Base-by-base conservation (phyloP, 1,284 basidiomycete species). In the Testicularia cyperi region DNA sequence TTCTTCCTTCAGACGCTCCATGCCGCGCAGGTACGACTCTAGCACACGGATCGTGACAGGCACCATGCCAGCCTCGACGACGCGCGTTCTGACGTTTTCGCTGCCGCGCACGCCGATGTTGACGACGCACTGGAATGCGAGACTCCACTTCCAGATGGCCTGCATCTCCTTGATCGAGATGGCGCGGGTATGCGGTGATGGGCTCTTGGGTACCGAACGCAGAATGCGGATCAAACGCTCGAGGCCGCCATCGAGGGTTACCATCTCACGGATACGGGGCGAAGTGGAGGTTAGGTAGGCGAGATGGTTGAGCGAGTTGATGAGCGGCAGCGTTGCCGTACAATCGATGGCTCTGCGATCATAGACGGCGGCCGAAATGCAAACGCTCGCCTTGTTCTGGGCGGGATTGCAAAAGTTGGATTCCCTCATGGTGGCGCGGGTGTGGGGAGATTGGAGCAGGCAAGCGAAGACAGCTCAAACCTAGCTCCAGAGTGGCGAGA, bases 51-150 rank as follows among this genome's bases (percentile, higher is more conserved):
- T 90, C 2, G 95, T 91, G 26, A 97, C 88, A 53, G 95, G 90
- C 15, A 98, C 82, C 2, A 92, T 91, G 20, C 94, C 94, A 0
- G 92, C 91, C 77, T 97, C 91, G 3, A 98, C 95, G 16, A 98
- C 92, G 4, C 92, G 82, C 44, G 88, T 88, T 31, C 94, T 82
- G 33, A 77, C 71, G 16, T 84, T 83, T 77, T 98, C 94, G 60
- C 86, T 90, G n/a, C 95, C 95, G 27, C 94, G 82, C 0, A 99
- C 92, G 34, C 95, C 94, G 66, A 98, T 92, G 78, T 98, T 97
- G 65, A 95, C 92, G 33, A 97, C 86, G 74, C 91, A 96, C 74
- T 97, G 92, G 75, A 99, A 95, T 0, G 94, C 94, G 13, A 74
- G 55, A 31, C 62, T 70, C 74, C 74, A 76, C 57, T 76, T 74